Evolutionary conservation across 169 alveolate species (phyloP).

Genomic region (Eimeria acervulina): DNA sequence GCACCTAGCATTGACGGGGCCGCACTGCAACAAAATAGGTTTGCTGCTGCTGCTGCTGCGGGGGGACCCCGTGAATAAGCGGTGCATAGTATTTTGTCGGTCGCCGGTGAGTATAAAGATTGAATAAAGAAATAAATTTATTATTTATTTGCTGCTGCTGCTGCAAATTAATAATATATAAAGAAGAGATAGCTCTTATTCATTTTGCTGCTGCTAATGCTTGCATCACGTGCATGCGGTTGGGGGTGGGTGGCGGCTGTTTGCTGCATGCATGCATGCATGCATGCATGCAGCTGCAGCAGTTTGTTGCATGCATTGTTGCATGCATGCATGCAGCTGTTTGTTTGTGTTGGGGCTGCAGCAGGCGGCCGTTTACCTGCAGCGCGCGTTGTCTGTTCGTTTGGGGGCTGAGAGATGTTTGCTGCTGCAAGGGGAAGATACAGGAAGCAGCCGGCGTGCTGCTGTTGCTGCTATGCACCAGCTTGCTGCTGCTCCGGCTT

Average conservation of each 20-base stretch:
- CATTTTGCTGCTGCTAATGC: no score
- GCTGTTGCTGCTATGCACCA: constrained; percentile 28
- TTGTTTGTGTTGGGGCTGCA: background rate
- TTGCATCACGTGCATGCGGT: no score
- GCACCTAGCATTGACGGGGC: background rate
- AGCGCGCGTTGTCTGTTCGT: constrained; percentile 23
- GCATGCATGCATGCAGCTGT: no score
- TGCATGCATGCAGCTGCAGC: background rate
- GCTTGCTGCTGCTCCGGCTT: background rate
- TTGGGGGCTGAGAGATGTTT: background rate
- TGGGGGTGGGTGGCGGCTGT: no score
- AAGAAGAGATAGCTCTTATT: no score
- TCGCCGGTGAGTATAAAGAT: constrained; percentile 15
- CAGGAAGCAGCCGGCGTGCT: background rate
- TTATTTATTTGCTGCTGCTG: background rate
- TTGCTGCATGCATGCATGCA: background rate
- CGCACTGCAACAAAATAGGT: background rate
- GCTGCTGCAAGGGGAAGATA: background rate
- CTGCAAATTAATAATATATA: no score
- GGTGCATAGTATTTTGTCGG: constrained; percentile 66
- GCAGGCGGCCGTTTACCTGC: background rate
- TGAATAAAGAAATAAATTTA: background rate
- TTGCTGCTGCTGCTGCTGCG: background rate
- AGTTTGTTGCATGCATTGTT: background rate
- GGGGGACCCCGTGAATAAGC: constrained; percentile 77